Evolutionary conservation across 2,329 filamentous ascomycete genomes (phyloP), one percentile per base, ranked within the genome.

Genomic region (Fusarium mexicanum): DNA sequence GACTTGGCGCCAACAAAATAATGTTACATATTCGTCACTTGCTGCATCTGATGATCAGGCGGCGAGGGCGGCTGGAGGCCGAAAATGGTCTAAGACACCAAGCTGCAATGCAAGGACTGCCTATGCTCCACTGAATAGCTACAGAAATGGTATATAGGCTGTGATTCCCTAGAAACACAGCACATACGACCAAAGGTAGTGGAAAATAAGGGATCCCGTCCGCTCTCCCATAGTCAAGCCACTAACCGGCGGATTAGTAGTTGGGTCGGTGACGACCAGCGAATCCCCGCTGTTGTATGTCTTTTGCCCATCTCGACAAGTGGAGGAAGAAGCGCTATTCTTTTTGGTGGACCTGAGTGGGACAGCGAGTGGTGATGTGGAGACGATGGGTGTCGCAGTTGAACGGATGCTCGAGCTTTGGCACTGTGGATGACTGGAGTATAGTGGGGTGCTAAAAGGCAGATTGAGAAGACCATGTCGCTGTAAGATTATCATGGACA

Each of bases 221-320:
- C 41, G 61, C 64, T 66, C 48, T 66, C 61, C 64, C 48, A 66
- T 66, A 65, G 61, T 48, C 24, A 65, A 65, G 64, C 64, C 43
- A 38, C 60, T 64, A 66, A 65, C 40, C 47, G 64, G 47, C 63
- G 48, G 61, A 65, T 66, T 65, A 66, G 61, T 65, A 66, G 61
- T 65, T 66, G 48, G 64, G 61, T 66, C 61, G 64, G 61, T 66
- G 61, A 66, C 48, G 48, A 65, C 64, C 48, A 66, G 63, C 63
- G 64, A 66, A 66, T 66, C 41, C 64, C 61, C 64, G 64, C 61
- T 66, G 64, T 66, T 66, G 48, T 66, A 66, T 66, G 64, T 66
- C 29, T 59, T 66, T 65, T 37, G 20, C 29, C 11, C 0, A 3
- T 37, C 8, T 20, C 0, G 8, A n/a, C 1, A 29, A 29, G 35